Evolutionary conservation across 2,329 filamentous ascomycete genomes (phyloP).

Genomic region (Blastomyces gilchristii): DNA sequence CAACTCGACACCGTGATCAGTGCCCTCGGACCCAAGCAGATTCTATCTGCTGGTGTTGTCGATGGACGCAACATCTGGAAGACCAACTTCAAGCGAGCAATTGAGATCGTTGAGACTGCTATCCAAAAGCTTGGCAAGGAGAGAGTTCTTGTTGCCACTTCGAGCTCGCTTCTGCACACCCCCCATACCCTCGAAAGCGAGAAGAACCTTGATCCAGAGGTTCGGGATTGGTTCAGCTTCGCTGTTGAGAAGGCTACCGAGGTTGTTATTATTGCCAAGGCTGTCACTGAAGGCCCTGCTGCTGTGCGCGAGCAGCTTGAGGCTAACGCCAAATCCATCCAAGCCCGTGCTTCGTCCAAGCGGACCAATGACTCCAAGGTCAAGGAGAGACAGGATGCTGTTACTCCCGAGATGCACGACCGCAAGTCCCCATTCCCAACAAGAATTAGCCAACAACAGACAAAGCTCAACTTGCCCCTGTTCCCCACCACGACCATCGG

Average conservation of each 20-base stretch:
- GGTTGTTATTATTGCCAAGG: slow-evolving; percentile 89
- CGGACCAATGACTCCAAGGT: slow-evolving; percentile 96
- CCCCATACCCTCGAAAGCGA: slow-evolving; percentile 96
- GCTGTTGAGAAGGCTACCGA: slow-evolving; percentile 88
- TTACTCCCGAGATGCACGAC: slow-evolving; percentile 77
- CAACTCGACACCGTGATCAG: slow-evolving; percentile 78
- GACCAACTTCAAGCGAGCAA: slow-evolving; percentile 95
- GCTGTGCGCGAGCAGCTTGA: slow-evolving; percentile 80
- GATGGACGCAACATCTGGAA: slow-evolving; percentile 99
- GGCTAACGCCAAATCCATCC: slow-evolving; percentile 90
- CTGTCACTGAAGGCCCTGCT: slow-evolving; percentile 83
- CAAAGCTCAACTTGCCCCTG: slow-evolving; percentile 82
- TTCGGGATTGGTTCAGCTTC: slow-evolving; percentile 98
- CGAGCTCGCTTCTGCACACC: slow-evolving; percentile 94
- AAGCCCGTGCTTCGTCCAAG: slow-evolving; percentile 81
- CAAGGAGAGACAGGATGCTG: slow-evolving; percentile 88
- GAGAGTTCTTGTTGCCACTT: slow-evolving; percentile 91
- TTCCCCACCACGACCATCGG: slow-evolving; percentile 99
- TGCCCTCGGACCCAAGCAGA: slow-evolving; percentile 76
- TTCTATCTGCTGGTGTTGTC: slow-evolving; percentile 91
- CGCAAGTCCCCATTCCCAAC: slow-evolving; percentile 80
- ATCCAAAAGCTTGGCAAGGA: slow-evolving; percentile 96
- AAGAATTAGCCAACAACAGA: slow-evolving; percentile 81
- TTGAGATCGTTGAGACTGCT: slow-evolving; percentile 79
- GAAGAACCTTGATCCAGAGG: slow-evolving; percentile 93